Conservation (phyloP, 2,329 filamentous ascomycete genomes). For the Aspergillus sp. region DNA sequence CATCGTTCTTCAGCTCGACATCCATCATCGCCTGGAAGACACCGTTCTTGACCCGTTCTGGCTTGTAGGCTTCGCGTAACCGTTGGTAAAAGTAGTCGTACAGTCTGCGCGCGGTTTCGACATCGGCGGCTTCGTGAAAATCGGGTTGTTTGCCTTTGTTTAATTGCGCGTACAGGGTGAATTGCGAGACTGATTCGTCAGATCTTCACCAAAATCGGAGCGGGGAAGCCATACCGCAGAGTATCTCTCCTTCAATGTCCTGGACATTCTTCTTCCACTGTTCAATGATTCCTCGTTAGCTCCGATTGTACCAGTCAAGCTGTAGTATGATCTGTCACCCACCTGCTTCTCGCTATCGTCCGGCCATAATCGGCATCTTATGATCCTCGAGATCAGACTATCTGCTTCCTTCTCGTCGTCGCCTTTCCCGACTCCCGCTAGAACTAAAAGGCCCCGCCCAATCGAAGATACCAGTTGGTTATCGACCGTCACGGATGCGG, state of each 20-base stretch:
- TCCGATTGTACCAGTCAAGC: not conserved
- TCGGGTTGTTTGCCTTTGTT: constrained; percentile 94
- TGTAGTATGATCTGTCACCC: constrained; percentile 10
- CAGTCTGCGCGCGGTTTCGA: constrained; percentile 68
- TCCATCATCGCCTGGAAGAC: constrained; percentile 99
- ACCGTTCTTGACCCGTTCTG: constrained; percentile 82
- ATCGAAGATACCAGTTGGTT: constrained; percentile 85
- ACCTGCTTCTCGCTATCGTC: constrained; percentile 66
- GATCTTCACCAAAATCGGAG: not conserved
- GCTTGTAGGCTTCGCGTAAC: constrained; percentile 63
- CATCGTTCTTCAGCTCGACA: constrained; percentile 84
- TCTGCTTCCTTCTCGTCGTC: constrained; percentile 88
- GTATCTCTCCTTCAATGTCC: constrained; percentile 82
- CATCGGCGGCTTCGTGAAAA: constrained; percentile 80
- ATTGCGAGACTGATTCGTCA: constrained; percentile 71
- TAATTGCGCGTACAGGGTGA: constrained; percentile 86
- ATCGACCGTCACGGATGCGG: constrained; percentile 91
- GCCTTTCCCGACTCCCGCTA: constrained; percentile 83
- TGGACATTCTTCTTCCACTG: constrained; percentile 87
- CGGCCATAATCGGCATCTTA: constrained; percentile 90
- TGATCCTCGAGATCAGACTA: constrained; percentile 71
- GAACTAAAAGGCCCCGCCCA: constrained; percentile 79
- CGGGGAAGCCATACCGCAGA: constrained; percentile 65
- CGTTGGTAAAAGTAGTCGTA: constrained; percentile 79
- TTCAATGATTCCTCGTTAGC: constrained; percentile 2